Conservation (phyloP, 2,329 filamentous ascomycete species). For the Colletotrichum siamense region DNA sequence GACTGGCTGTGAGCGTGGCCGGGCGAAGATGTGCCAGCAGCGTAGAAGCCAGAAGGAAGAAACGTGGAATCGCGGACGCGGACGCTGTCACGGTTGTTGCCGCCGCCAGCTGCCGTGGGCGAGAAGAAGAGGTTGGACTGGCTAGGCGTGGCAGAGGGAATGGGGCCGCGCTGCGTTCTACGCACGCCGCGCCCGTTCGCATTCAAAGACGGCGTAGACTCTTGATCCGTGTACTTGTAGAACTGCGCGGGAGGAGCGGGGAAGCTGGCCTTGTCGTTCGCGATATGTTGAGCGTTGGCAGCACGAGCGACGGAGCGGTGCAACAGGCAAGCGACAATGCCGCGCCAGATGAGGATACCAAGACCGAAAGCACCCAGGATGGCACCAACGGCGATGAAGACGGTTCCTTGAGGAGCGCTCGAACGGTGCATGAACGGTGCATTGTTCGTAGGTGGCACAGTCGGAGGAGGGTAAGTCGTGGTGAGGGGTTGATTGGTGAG, state of each 20-base stretch:
- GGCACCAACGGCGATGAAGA: slow-evolving; percentile 94
- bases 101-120: slow-evolving; percentile 78
- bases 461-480: slow-evolving; percentile 71
- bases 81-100: slow-evolving; percentile 43
- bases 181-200: slow-evolving; percentile 55
- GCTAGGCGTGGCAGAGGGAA: slow-evolving; percentile 63
- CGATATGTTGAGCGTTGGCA: slow-evolving; percentile 73
- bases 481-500: slow-evolving; percentile 44
- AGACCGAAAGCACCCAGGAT: slow-evolving; percentile 83
- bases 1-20: slow-evolving; percentile 52
- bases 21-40: slow-evolving; percentile 65
- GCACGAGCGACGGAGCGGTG: slow-evolving; percentile 90
- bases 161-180: slow-evolving; percentile 56
- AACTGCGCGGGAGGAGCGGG: slow-evolving; percentile 62
- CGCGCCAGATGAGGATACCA: slow-evolving; percentile 87
- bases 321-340: slow-evolving; percentile 85
- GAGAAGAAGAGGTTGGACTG: slow-evolving; percentile 89
- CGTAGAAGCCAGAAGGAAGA: slow-evolving; percentile 90
- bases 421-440: slow-evolving; percentile 95
- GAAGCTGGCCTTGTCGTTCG: slow-evolving; percentile 73
- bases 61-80: slow-evolving; percentile 79
- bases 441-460: slow-evolving; percentile 80
- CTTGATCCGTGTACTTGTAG: slow-evolving; percentile 69
- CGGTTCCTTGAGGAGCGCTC: slow-evolving; percentile 84
- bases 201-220: slow-evolving; percentile 57